Evolutionary conservation across 1,284 basidiomycete genomes (phyloP), one percentile per base, ranked within the genome.

Genomic region (Tilletia walkeri): DNA sequence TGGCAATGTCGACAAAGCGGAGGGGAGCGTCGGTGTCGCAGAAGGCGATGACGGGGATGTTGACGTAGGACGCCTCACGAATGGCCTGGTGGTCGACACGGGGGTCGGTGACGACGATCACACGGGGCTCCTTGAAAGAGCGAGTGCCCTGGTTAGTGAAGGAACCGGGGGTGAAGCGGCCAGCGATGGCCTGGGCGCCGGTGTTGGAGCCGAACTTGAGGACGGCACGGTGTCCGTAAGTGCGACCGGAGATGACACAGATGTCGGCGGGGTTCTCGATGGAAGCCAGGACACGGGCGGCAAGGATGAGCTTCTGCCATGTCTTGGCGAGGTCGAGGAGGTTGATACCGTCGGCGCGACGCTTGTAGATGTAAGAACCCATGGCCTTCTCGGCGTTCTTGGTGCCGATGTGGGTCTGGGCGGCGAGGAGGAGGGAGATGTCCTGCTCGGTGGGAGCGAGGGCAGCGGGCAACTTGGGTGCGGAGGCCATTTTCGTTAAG

Each of bases 301-400:
- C 83, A 68, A 84, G 70, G 54, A 84, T 80, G 69, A 99, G 89
- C 88, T 99, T 99, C 87, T 98, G 94, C 95, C 95, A 98, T 79
- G 95, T 99, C 90, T 98, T 98, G 85, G 95, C 95, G 81, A 98
- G 91, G 90, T 99, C 97, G 84, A 98, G 87, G 83, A 99, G 87
- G 88, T 98, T 91, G 86, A 98, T 94, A 80, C 94, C 95, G 86
- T 99, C 95, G 76, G 90, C 86, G 84, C 95, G 89, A 85, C 95
- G 89, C 88, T 96, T 98, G 91, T 91, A 97, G 86, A 99, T 93
- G 86, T 99, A 99, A 70, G 92, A 88, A 84, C 92, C 90, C 95
- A 99, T 99, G 85, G 94, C 91, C 90, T 95, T 96, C 86, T 96
- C 94, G 88, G 93, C 94, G 88, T 97, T 97, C 91, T 97, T 98